Evolutionary conservation across 768 basidiomycete species (phyloP), one percentile per base, ranked within the genome.

Genomic region (Strobilomyces confusus): DNA sequence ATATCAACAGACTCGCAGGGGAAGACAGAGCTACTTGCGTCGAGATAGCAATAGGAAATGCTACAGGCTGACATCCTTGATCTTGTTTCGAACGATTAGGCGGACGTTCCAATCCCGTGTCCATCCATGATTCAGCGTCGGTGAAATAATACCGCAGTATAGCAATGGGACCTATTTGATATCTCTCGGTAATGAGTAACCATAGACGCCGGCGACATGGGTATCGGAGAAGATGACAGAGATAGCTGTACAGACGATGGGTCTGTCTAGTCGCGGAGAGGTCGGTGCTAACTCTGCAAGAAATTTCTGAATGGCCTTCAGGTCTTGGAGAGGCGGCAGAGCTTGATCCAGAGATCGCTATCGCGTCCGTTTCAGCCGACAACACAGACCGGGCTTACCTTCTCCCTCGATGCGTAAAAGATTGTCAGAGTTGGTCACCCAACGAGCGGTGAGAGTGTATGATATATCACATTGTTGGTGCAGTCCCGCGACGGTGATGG

Each of bases 361-460:
- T 42, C 12, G 15, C 8, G 17, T 36, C 48, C 47, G 15, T 52
- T 22, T 26, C 44, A 36, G 46, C 33, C 9, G 14, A 56, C 13
- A 42, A 59, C 43, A 44, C 23, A 50, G 41, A 60, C n/a, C n/a
- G n/a, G n/a, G 19, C 37, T 46, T 67, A 40, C 34, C 65, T 44
- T 64, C 63, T n/a, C 57, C 63, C 42, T 49, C 49, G 47, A 58
- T 62, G 49, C 60, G 58, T 32, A 41, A 67, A 60, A 58, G 49
- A 43, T 54, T 58, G 51, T 11, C 8, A 41, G 40, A 38, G 32
- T 52, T 65, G 19, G 61, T 8, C 51, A 54, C 49, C 40, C 49
- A 54, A 44, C 56, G 58, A 45, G 30, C 29, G 25, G 20, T 33
- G 12, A 58, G 44, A 50, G 9, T 9, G 9, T 25, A 40, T 60